These are phyloP conservation scores for Syncephalis fuscata DNA, from an alignment of 371 early-diverging fungal genomes.

Conservation along the genomic window DNA sequence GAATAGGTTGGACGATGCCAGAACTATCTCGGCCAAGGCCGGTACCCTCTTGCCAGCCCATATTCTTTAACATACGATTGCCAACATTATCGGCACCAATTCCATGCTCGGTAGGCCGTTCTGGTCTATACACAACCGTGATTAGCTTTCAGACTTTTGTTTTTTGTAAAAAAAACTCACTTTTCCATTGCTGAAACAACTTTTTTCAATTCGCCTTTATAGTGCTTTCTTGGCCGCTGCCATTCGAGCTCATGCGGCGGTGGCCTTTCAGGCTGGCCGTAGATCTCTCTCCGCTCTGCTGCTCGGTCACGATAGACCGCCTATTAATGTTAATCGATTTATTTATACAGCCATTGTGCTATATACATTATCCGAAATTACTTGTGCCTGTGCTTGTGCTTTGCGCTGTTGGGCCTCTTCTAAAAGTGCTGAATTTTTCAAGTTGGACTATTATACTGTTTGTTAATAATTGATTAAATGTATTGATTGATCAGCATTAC, in stretches of 20 bases:
- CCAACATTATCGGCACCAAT: constrained; percentile 32
- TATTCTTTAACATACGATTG: constrained; percentile 31
- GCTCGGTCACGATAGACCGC: constrained; percentile 44
- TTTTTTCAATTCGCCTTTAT: too few species aligned
- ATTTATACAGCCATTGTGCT: neutral
- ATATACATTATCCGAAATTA: neutral
- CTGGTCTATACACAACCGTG: constrained; percentile 1
- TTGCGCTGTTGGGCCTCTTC: constrained; percentile 9
- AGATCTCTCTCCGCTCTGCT: constrained; percentile 45
- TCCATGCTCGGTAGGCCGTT: constrained; percentile 17
- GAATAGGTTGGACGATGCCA: constrained; percentile 18
- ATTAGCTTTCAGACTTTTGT: neutral
- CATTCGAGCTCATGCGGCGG: constrained; percentile 4
- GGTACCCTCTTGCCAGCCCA: constrained; percentile 56
- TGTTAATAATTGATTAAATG: constrained; percentile 1
- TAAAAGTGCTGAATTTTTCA: constrained; percentile 12
- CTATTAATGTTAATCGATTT: constrained; percentile 2
- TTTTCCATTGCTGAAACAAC: too few species aligned
- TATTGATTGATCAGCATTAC: constrained; percentile 1
- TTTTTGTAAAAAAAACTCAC: neutral
- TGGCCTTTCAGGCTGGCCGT: constrained; percentile 35
- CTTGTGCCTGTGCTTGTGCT: constrained; percentile 7
- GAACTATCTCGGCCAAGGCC: constrained; percentile 33
- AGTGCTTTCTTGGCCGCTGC: too few species aligned
- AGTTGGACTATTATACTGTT: constrained; percentile 10